Evolutionary conservation across 2,329 filamentous ascomycete genomes (phyloP).

Genomic region (Boeremia lycopersici): DNA sequence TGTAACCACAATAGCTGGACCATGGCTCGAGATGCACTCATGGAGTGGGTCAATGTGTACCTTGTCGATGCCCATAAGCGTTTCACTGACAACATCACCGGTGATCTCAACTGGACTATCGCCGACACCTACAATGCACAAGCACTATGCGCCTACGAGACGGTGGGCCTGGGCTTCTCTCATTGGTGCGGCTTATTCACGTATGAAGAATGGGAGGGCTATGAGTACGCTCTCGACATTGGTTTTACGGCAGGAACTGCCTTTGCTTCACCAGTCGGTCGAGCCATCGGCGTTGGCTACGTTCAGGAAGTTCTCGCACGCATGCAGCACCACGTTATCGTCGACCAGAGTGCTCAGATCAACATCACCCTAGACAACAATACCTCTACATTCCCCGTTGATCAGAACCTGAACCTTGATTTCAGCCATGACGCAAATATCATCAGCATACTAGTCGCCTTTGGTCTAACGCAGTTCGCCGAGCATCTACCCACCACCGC

Average conservation of each 20-base stretch:
- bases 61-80: conserved; percentile 68
- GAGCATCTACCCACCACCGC: conserved; percentile 60
- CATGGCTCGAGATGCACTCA: conserved; percentile 57
- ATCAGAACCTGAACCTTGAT: conserved; percentile 77
- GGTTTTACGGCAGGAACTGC: conserved; percentile 65
- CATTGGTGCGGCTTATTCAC: conserved; percentile 77
- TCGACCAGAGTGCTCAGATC: conserved; percentile 50
- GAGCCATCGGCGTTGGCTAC: conserved; percentile 70
- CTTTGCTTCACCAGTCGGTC: conserved; percentile 69
- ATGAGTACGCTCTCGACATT: conserved; percentile 74
- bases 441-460: conserved; percentile 70
- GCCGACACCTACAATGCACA: conserved; percentile 65
- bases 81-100: conserved; percentile 59
- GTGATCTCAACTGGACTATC: conserved; percentile 44
- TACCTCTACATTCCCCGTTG: conserved; percentile 71
- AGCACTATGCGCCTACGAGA: conserved; percentile 77
- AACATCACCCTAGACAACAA: conserved; percentile 75
- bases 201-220: conserved; percentile 74
- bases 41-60: conserved; percentile 68
- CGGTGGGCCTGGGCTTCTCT: conserved; percentile 76
- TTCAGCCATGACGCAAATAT: conserved; percentile 81
- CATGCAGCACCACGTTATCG: conserved; percentile 66
- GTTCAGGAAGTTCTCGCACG: conserved; percentile 76
- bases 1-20: conserved; percentile 65
- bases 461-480: conserved; percentile 73